phyloP scores from a whole-genome alignment of 345 rosid species.

The Rhizophora apiculata region DNA sequence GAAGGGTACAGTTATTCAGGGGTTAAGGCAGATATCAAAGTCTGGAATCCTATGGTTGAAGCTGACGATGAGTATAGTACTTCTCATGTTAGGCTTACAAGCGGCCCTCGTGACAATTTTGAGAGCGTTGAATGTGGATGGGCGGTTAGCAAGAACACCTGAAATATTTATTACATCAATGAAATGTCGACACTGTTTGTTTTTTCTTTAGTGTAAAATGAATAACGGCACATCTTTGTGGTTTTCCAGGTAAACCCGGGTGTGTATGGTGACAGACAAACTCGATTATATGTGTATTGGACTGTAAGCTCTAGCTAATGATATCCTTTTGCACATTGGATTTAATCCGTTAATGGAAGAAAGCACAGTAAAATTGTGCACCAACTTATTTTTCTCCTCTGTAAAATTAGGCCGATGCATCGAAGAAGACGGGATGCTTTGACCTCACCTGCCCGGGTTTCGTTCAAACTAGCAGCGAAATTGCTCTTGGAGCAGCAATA shows the following conservation, averaged over 20 bases:
- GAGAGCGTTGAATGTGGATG: constrained; percentile 55
- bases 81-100: constrained; percentile 40
- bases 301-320: constrained; percentile 34
- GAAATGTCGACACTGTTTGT: neutral
- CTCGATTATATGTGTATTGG: constrained; percentile 51
- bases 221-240: neutral
- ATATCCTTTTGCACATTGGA: neutral
- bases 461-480: constrained; percentile 49
- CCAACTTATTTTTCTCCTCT: neutral
- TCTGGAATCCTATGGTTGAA: constrained; percentile 49
- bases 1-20: constrained; percentile 43
- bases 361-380: too few species aligned
- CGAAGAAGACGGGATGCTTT: constrained; percentile 52
- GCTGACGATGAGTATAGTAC: constrained; percentile 46
- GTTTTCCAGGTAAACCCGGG: constrained; percentile 51
- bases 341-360: neutral
- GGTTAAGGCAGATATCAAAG: constrained; percentile 50
- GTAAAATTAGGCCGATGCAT: constrained; percentile 37
- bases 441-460: constrained; percentile 62
- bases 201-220: neutral
- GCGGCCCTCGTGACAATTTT: constrained; percentile 39
- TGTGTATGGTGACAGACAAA: constrained; percentile 46
- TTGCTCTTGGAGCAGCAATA: constrained; percentile 58
- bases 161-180: neutral
- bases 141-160: constrained; percentile 35